Evolutionary conservation across 169 alveolate species (phyloP).

Genomic region (Theileria parva): DNA sequence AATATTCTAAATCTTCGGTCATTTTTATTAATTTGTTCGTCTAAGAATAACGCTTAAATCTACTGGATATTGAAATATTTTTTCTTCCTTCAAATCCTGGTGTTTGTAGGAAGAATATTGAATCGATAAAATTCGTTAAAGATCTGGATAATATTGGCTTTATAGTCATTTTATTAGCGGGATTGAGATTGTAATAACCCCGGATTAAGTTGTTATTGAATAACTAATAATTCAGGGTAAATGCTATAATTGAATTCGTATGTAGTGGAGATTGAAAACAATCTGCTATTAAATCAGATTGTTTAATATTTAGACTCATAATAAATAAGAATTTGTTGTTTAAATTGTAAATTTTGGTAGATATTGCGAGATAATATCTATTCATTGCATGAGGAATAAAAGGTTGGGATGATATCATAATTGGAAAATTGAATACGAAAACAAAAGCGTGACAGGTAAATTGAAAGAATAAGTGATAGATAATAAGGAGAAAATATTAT

Average conservation of each 20-base stretch:
- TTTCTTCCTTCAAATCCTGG: background rate
- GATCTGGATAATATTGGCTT: background rate
- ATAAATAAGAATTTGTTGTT: background rate
- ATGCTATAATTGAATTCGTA: background rate
- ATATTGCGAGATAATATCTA: background rate
- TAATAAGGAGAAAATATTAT: background rate
- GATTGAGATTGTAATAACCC: background rate
- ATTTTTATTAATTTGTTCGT: background rate
- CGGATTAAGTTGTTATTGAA: background rate
- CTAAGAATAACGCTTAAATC: background rate
- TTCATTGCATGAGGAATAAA: background rate
- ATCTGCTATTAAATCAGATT: no score
- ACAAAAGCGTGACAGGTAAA: background rate
- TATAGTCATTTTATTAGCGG: background rate
- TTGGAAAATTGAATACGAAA: background rate
- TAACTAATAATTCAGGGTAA: background rate
- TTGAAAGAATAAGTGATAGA: background rate
- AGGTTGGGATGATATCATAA: background rate
- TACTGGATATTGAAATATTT: background rate
- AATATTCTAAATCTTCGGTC: background rate
- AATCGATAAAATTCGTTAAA: background rate
- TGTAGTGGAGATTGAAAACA: background rate
- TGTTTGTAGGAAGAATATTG: background rate
- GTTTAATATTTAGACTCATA: background rate
- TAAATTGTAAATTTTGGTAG: background rate